These are phyloP conservation scores for Nowakowskiella sp. DNA, from an alignment of 192 early-diverging fungal genomes.

Conservation along the genomic window DNA sequence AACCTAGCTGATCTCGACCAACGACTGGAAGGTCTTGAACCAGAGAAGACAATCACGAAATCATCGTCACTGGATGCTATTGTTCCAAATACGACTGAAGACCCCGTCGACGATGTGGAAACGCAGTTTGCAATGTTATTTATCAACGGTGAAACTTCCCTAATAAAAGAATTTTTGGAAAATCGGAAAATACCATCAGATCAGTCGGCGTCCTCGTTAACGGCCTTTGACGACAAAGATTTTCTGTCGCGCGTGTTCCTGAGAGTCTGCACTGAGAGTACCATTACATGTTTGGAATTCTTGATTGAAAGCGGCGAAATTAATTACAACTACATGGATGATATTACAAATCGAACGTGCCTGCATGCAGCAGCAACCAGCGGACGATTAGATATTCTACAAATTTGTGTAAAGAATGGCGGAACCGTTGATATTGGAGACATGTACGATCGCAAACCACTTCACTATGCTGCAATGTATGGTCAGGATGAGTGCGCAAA, in stretches of 20 bases:
- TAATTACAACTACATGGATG: constrained; percentile 77
- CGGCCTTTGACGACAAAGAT: constrained; percentile 37
- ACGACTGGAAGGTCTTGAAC: not conserved
- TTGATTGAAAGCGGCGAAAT: constrained; percentile 61
- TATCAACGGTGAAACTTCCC: constrained; percentile 3
- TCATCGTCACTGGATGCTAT: constrained; percentile 8
- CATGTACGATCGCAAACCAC: constrained; percentile 78
- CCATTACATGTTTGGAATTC: constrained; percentile 33
- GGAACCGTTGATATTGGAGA: constrained; percentile 48
- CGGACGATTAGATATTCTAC: constrained; percentile 62
- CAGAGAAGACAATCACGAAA: not conserved
- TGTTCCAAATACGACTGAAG: not conserved
- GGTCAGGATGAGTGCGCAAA: constrained; percentile 52
- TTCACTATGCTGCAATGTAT: constrained; percentile 94
- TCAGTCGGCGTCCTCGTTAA: constrained; percentile 7
- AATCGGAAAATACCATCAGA: constrained; percentile 6
- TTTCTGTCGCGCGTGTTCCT: constrained; percentile 67
- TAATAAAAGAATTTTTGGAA: constrained; percentile 19
- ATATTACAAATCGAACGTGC: constrained; percentile 85
- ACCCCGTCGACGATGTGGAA: constrained; percentile 23
- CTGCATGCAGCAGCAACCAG: constrained; percentile 84
- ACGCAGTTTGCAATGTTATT: constrained; percentile 17
- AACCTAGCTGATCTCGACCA: constrained; percentile 68
- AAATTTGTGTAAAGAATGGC: constrained; percentile 36
- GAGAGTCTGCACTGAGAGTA: constrained; percentile 52